These are phyloP conservation scores for Hippophae gyantsensis DNA, from an alignment of 306 rosid genomes.

Conservation along the genomic window DNA sequence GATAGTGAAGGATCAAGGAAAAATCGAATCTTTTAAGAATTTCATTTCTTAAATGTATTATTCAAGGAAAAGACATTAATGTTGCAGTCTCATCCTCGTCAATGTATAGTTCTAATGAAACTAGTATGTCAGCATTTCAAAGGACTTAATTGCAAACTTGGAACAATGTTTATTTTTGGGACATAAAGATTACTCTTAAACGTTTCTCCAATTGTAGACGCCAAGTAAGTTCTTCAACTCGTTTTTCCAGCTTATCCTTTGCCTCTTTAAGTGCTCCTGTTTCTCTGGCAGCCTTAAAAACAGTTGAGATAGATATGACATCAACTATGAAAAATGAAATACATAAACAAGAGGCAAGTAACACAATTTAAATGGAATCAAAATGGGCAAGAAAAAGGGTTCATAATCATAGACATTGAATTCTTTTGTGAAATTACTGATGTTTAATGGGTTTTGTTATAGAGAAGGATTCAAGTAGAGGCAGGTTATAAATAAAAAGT, in stretches of 20 bases:
- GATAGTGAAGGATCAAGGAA: constrained; percentile 2
- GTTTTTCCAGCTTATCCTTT: constrained; percentile 74
- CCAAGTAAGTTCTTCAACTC: constrained; percentile 84
- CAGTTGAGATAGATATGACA: constrained; percentile 18
- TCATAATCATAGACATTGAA: background rate
- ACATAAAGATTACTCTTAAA: constrained; percentile 50
- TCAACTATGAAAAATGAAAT: constrained; percentile 5
- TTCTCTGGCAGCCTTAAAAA: constrained; percentile 71
- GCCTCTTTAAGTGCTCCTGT: constrained; percentile 87
- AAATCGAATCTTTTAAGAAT: background rate
- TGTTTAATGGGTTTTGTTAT: too few species aligned
- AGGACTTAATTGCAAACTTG: background rate
- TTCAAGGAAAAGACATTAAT: background rate
- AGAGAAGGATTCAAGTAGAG: too few species aligned
- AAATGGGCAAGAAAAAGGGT: background rate
- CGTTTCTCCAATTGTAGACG: constrained; percentile 82
- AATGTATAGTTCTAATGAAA: background rate
- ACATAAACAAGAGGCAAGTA: constrained; percentile 8
- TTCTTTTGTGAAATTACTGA: too few species aligned
- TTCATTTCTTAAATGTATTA: background rate
- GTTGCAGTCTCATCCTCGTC: background rate
- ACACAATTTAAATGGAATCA: background rate
- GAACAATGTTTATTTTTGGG: constrained; percentile 18
- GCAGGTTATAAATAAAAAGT: too few species aligned
- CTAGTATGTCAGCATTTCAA: constrained; percentile 14